Evolutionary conservation across 352 stramenopile species (phyloP).

Genomic region (Phytopythium sindhum): DNA sequence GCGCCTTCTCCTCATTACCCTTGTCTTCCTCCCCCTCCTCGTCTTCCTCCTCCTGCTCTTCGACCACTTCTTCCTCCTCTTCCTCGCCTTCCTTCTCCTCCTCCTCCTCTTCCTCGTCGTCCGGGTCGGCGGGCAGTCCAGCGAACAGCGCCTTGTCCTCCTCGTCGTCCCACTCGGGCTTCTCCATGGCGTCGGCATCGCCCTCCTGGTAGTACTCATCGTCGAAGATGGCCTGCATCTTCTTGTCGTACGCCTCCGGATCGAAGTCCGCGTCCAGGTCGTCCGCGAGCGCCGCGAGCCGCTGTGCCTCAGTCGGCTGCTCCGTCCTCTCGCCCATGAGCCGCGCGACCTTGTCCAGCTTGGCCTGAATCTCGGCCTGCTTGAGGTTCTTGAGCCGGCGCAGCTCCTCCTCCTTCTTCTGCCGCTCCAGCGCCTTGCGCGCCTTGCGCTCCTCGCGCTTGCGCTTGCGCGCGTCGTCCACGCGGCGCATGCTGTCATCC

Average conservation of each 20-base stretch:
- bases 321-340: conserved; percentile 70
- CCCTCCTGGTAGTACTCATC: conserved; percentile 97
- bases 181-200: conserved; percentile 63
- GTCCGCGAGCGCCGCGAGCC: conserved; percentile 12
- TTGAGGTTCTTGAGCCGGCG: conserved; percentile 98
- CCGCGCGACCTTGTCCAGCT: conserved; percentile 90
- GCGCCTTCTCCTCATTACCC: conserved; percentile 19
- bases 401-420: conserved; percentile 97
- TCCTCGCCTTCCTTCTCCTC: conserved; percentile 13
- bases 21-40: conserved; percentile 26
- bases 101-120: conserved; percentile 55
- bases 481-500: conserved; percentile 90
- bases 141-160: conserved; percentile 86
- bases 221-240: conserved; percentile 96
- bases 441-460: conserved; percentile 94
- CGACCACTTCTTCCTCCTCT: conserved; percentile 13
- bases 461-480: conserved; percentile 95
- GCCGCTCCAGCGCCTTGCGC: conserved; percentile 93
- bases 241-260: conserved; percentile 94
- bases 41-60: conserved; percentile 31
- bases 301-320: conserved; percentile 27
- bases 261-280: conserved; percentile 96
- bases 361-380: conserved; percentile 93
- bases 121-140: conserved; percentile 54
- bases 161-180: conserved; percentile 78